Evolutionary conservation across 75 land plant species (phyloP).

Genomic region (Cunninghamia lanceolata): DNA sequence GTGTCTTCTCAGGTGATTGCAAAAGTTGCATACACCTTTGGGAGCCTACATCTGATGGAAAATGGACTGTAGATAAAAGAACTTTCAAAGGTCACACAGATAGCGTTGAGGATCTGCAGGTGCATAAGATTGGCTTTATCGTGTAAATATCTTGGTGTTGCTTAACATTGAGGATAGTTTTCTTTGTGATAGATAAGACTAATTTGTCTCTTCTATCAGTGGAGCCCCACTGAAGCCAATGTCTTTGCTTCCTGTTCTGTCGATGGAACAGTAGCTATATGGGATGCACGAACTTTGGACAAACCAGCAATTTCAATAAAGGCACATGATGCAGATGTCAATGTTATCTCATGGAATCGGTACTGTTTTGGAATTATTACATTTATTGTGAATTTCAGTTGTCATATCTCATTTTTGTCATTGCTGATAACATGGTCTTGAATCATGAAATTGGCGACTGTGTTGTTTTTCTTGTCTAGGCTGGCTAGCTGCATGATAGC

Average conservation of each 20-base stretch:
- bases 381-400: not conserved
- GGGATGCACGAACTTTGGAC: conserved; percentile 71
- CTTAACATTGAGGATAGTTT: not conserved
- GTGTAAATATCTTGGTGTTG: not conserved
- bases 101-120: conserved; percentile 87
- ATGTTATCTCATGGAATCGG: conserved; percentile 99
- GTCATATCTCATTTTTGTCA: not conserved
- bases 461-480: conserved; percentile 31
- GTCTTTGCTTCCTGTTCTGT: conserved; percentile 98
- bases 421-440: not conserved
- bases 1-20: conserved; percentile 71
- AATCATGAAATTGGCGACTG: not conserved
- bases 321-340: conserved; percentile 94
- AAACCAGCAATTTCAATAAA: conserved; percentile 63
- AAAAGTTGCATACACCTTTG: conserved; percentile 76
- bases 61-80: conserved; percentile 57
- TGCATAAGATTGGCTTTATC: not conserved
- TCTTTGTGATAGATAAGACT: not conserved
- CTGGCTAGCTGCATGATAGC: conserved; percentile 90
- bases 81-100: conserved; percentile 65
- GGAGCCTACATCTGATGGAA: conserved; percentile 73
- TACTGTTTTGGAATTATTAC: conserved; percentile 10
- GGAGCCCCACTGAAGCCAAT: conserved; percentile 95
- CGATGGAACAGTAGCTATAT: conserved; percentile 76
- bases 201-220: conserved; percentile 44